Evolutionary conservation across 345 rosid species (phyloP).

Genomic region (Psidium guajava): DNA sequence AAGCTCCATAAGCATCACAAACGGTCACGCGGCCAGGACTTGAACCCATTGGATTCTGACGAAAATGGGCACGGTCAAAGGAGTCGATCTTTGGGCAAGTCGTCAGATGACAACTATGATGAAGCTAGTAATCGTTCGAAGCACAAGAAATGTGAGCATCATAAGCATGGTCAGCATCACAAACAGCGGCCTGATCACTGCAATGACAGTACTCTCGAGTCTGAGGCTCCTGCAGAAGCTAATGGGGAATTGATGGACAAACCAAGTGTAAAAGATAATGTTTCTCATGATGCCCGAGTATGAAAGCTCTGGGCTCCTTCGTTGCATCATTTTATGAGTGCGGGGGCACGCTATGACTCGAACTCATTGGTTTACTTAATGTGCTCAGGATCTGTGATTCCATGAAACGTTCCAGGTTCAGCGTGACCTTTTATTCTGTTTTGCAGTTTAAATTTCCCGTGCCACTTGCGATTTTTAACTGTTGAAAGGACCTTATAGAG

Average conservation of each 20-base stretch:
- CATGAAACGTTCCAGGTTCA: neutral
- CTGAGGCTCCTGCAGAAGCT: neutral
- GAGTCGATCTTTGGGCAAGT: constrained; percentile 20
- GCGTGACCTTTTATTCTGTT: neutral
- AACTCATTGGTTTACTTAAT: neutral
- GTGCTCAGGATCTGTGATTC: neutral
- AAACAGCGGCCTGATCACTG: neutral
- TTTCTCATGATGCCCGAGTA: neutral
- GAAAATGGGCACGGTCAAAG: neutral
- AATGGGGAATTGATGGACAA: neutral
- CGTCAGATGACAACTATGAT: constrained; percentile 22
- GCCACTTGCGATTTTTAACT: neutral
- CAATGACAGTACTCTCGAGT: neutral
- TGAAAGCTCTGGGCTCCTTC: neutral
- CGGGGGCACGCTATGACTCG: neutral
- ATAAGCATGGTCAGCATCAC: constrained; percentile 8
- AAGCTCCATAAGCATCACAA: constrained; percentile 15
- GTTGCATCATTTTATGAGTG: neutral
- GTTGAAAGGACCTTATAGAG: too few species aligned
- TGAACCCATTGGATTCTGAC: constrained; percentile 17
- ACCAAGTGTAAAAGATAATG: neutral
- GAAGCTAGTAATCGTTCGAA: constrained; percentile 8
- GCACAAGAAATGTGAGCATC: constrained; percentile 10
- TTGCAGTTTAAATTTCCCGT: neutral
- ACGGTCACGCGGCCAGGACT: constrained; percentile 2